Percentiles rank a stretch among this genome's conserved stretches.
phyloP scores from a whole-genome alignment of 768 basidiomycete species.

The Xerocomellus chrysenteron region DNA sequence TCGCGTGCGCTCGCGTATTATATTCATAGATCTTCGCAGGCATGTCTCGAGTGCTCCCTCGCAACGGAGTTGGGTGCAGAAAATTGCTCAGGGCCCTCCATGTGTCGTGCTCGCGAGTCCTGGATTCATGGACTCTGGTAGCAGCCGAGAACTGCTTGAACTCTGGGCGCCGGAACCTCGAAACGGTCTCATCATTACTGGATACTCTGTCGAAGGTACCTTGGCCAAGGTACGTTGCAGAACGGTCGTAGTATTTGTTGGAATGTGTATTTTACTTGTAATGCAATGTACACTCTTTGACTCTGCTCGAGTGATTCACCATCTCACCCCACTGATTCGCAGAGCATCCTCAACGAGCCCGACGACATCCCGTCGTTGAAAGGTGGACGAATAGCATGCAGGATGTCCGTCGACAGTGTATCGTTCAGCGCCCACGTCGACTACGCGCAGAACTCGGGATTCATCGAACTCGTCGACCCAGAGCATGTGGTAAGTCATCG shows the following conservation, averaged over 20 bases:
- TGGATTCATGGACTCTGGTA: slow-evolving; percentile 87
- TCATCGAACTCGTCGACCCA: slow-evolving; percentile 88
- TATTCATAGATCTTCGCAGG: slow-evolving; percentile 35
- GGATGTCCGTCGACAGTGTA: slow-evolving; percentile 89
- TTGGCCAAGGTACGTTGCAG: slow-evolving; percentile 82
- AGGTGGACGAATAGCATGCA: slow-evolving; percentile 76
- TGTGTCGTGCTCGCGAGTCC: slow-evolving; percentile 96
- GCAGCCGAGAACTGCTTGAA: slow-evolving; percentile 89
- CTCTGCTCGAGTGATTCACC: slow-evolving; percentile 3
- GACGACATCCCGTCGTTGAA: slow-evolving; percentile 79
- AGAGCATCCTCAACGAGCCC: slow-evolving; percentile 93
- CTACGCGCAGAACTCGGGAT: slow-evolving; percentile 92
- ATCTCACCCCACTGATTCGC: slow-evolving; percentile 11
- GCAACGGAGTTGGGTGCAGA: slow-evolving; percentile 77
- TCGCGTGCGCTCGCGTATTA: background rate
- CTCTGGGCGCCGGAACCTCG: slow-evolving; percentile 93
- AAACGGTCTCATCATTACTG: slow-evolving; percentile 92
- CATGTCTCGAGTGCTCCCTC: slow-evolving; percentile 79
- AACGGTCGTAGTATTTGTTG: background rate
- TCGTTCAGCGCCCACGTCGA: slow-evolving; percentile 98
- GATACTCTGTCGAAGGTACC: slow-evolving; percentile 96
- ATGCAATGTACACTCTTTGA: slow-evolving; percentile 6
- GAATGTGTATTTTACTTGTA: slow-evolving; percentile 21
- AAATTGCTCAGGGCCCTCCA: slow-evolving; percentile 87
- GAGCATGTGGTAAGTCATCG: slow-evolving; percentile 73